Base-by-base conservation (phyloP, 768 basidiomycete species). In the Boletus huronensis region DNA sequence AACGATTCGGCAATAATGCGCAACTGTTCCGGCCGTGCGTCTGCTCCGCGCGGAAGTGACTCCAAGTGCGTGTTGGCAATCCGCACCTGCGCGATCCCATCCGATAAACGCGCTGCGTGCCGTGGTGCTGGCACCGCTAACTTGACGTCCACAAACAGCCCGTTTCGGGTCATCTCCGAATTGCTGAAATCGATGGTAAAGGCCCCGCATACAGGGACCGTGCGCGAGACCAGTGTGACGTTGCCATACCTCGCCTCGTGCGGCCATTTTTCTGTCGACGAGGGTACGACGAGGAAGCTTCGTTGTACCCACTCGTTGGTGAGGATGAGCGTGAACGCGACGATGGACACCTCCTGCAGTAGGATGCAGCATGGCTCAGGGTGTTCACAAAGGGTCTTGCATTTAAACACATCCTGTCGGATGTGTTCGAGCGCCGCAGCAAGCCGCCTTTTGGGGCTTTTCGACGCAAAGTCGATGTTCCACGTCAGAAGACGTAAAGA, bases 11-110 rank as follows among this genome's bases (percentile, higher is more conserved):
- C 74, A 48, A 85, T 75, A 41, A 82, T 69, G 35, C 70, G 67
- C 60, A 90, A 57, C 70, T 90, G 88, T 48, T 66, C 67, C 14
- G 79, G 71, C 21, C 74, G 54, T 19, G 71, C 77, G 28, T 77
- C 65, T 56, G 75, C 70, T 9, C 84, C 85, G 0, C 48, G 16
- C 0, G 75, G 72, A 48, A 85, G 63, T 11, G 86, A 87, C 70
- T 91, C 89, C 46, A 91, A 73, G 63, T 91, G 88, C 25, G 87
- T 88, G 65, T 90, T 90, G 26, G 81, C 80, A 38, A 90, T 70
- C 28, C 87, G 77, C 57, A 89, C 53, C n/a, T 76, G 73, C 48
- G 78, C 74, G 26, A 74, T 69, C 45, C 72, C 70, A 39, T 73
- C 74, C 34, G 66, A 64, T 34, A 72, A 42, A 5, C 64, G 63